Conservation (phyloP, 1,284 basidiomycete species). For the Trametes pubescens region DNA sequence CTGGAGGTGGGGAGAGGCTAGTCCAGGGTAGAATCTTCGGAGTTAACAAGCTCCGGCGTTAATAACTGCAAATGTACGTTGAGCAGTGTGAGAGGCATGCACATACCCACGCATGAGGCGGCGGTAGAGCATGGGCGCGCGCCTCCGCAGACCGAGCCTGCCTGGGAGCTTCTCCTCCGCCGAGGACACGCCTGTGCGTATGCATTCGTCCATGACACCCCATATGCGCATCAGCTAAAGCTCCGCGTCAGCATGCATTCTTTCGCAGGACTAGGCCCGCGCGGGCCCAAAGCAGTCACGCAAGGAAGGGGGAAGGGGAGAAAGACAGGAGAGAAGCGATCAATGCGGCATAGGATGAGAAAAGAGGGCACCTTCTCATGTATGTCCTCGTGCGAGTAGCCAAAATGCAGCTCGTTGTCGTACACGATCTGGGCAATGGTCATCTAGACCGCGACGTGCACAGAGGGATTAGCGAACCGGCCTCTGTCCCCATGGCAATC, state of each 20-base stretch:
- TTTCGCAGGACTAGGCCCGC: neutral
- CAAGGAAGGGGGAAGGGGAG: constrained; percentile 23
- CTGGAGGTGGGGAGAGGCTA: constrained; percentile 52
- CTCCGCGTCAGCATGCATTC: constrained; percentile 4
- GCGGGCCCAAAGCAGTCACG: neutral
- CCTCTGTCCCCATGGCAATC: constrained; percentile 27
- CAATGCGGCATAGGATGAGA: constrained; percentile 10
- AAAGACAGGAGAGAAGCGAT: constrained; percentile 4
- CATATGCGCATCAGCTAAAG: constrained; percentile 80
- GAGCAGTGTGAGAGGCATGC: neutral
- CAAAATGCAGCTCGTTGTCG: constrained; percentile 90
- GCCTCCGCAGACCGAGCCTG: constrained; percentile 77
- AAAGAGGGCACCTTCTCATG: constrained; percentile 64
- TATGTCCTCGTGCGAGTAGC: constrained; percentile 80
- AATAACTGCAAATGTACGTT: neutral
- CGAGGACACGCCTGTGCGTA: constrained; percentile 86
- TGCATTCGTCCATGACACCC: constrained; percentile 94
- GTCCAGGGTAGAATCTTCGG: constrained; percentile 73
- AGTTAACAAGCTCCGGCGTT: constrained; percentile 17
- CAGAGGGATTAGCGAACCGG: constrained; percentile 20
- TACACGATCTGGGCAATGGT: constrained; percentile 96
- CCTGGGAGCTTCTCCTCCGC: constrained; percentile 86
- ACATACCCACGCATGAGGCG: constrained; percentile 86
- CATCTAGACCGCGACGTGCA: constrained; percentile 58
- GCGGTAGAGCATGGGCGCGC: constrained; percentile 87